A percentile compares a stretch with the other conserved stretches of the same genome.
These are phyloP conservation scores for Aspergillus sparsus DNA, from an alignment of 495 filamentous ascomycete genomes.

Conservation along the genomic window DNA sequence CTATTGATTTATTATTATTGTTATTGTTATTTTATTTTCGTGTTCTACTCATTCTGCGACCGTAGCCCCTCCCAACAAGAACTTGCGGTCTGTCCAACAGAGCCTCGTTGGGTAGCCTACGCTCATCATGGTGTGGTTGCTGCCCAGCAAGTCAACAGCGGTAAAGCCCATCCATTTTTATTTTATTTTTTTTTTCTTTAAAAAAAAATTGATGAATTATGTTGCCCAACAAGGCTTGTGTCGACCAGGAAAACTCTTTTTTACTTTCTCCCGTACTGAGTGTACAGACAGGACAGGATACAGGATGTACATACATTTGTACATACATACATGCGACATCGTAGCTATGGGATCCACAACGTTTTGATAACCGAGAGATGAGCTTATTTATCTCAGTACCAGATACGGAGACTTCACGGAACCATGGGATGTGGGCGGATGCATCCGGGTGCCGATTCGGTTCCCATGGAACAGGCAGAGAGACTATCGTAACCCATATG, in stretches of 20 bases:
- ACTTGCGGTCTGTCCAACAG: conserved; percentile 43
- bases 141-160: conserved; percentile 43
- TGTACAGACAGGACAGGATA: no score
- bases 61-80: conserved; percentile 15
- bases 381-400: conserved; percentile 2
- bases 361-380: conserved; percentile 5
- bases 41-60: conserved; percentile 1
- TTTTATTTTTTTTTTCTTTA: no score
- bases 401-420: neutral
- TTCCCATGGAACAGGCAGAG: conserved; percentile 18
- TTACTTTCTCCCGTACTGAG: neutral
- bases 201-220: conserved; percentile 18
- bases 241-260: neutral
- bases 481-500: neutral
- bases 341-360: neutral
- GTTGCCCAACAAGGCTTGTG: conserved; percentile 36
- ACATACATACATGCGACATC: neutral
- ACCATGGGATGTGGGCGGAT: conserved; percentile 13
- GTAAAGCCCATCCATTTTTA: conserved; percentile 37
- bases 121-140: conserved; percentile 33
- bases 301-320: neutral
- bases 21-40: conserved; percentile 9
- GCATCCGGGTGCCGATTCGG: conserved; percentile 4
- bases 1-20: neutral
- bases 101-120: conserved; percentile 23